Evolutionary conservation across 208 protist species (phyloP), one percentile per base, ranked within the genome.

Genomic region (Trichomonas gallinae): DNA sequence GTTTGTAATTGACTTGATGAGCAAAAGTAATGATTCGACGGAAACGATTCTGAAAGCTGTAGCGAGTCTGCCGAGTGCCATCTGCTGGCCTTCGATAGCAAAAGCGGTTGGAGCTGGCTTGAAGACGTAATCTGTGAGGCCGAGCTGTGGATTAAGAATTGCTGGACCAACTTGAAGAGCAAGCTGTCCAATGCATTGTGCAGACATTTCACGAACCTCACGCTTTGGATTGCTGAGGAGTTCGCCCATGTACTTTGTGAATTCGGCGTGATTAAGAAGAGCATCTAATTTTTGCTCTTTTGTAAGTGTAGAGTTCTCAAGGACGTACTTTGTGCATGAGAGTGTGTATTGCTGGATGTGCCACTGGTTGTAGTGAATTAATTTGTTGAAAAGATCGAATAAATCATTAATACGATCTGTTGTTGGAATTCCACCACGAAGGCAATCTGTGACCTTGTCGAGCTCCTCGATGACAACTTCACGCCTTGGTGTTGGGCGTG

Each of bases 331-430:
- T 34, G 87, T 51, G 9, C 44, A 93, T 34, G 87, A 93, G 1
- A 93, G n/a, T 93, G 87, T 51, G 31, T 93, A 42, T 51, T 93
- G 87, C 46, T 93, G 87, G n/a, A 93, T 93, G 44, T 93, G 87
- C 87, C 87, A 93, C 44, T 93, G 87, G 13, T 42, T 48, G n/a
- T 49, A 93, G 44, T 93, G 40, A 17, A 93, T 93, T 10, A 93
- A 42, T 51, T 93, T 93, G 42, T 9, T 93, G 44, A 93, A 93
- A 51, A 93, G 26, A 34, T 23, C 26, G 44, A 93, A 93, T 51
- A 93, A 58, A 21, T 93, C 44, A 15, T 93, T 42, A 38, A 93
- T 51, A 6, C n/a, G n/a, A 4, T 48, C 44, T 34, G 8, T 93
- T n/a, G 87, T 93, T 93, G 87, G 87, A 15, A 40, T 48, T 58